These are phyloP conservation scores for Buxus sempervirens DNA, from an alignment of 164 flowering plant species.

Conservation along the genomic window DNA sequence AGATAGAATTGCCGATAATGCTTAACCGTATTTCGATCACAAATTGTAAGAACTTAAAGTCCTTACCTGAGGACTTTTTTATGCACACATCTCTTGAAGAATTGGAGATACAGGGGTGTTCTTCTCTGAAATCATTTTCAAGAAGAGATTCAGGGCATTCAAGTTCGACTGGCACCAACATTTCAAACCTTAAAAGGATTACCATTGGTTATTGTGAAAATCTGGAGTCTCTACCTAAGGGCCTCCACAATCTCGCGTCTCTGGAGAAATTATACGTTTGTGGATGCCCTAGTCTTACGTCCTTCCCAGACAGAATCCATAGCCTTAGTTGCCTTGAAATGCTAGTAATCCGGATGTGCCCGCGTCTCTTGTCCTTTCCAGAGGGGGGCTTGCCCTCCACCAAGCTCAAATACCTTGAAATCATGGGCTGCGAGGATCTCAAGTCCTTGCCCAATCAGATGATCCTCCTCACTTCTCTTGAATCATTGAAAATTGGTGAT, in stretches of 20 bases:
- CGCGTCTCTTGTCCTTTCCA: conserved; percentile 17
- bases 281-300: not conserved
- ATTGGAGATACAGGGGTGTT: too few species aligned
- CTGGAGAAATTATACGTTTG: too few species aligned
- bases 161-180: not conserved
- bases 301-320: conserved; percentile 11
- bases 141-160: not conserved
- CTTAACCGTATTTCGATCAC: not conserved
- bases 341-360: conserved; percentile 14
- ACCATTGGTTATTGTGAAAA: conserved; percentile 14
- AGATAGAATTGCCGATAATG: not conserved
- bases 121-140: not conserved
- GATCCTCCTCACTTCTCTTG: not conserved
- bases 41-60: not conserved
- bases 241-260: not conserved
- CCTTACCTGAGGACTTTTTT: not conserved
- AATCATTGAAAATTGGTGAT: not conserved
- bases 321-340: conserved; percentile 16
- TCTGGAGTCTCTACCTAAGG: conserved; percentile 13
- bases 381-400: conserved; percentile 23
- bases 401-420: conserved; percentile 10
- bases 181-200: conserved; percentile 8
- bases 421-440: conserved; percentile 18
- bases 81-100: not conserved
- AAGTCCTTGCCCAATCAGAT: conserved; percentile 8